A percentile compares a stretch with the other conserved stretches of the same genome.
Conservation (phyloP, 2,329 filamentous ascomycete species). For the Thielaviopsis euricoi region DNA sequence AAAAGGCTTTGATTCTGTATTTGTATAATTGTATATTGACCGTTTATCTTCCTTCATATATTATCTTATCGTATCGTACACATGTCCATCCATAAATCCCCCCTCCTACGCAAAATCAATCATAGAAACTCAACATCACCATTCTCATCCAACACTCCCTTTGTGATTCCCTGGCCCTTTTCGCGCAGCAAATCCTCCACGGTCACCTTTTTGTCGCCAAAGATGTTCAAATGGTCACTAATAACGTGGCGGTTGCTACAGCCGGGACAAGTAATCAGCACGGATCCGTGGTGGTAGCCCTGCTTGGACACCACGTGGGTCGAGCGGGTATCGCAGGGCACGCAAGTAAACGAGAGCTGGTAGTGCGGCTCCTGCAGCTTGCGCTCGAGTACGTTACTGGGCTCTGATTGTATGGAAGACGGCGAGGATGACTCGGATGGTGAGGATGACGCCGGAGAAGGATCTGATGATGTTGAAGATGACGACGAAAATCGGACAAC, state of each 20-base stretch:
- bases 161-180: conserved; percentile 58
- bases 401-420: conserved; percentile 12
- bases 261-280: conserved; percentile 71
- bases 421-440: conserved; percentile 1
- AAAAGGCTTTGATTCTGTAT: conserved; percentile 2
- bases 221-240: conserved; percentile 69
- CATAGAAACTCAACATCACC: conserved; percentile 92
- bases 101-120: conserved; percentile 24
- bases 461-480: not conserved
- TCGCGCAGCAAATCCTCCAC: conserved; percentile 64
- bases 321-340: conserved; percentile 66
- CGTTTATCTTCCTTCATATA: too few relatives aligned
- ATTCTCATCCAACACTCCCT: conserved; percentile 53
- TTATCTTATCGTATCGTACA: conserved; percentile 11
- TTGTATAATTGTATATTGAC: conserved; percentile 9
- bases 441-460: conserved; percentile 1
- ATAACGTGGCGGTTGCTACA: conserved; percentile 86
- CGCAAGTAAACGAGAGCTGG: conserved; percentile 82
- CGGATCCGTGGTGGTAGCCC: conserved; percentile 80
- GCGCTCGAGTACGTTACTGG: conserved; percentile 18
- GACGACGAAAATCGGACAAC: not conserved
- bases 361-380: conserved; percentile 49
- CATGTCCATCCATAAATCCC: not conserved
- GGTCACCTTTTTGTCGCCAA: conserved; percentile 52
- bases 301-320: conserved; percentile 80